These are phyloP conservation scores for Apostasia ramifera DNA, from an alignment of 106 monocot species.

Conservation along the genomic window DNA sequence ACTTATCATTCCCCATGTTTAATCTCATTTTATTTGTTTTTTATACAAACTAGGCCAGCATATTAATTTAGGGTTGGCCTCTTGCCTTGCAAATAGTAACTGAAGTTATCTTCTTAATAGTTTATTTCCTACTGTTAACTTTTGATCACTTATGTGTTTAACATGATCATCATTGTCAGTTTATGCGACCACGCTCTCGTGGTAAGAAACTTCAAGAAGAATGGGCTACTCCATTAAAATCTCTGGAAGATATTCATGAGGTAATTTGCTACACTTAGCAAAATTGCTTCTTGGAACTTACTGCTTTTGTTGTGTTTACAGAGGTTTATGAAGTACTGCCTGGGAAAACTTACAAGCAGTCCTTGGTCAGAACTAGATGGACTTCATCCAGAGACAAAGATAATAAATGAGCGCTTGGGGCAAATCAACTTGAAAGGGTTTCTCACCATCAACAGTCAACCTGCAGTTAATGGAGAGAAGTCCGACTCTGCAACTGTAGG, in stretches of 20 bases:
- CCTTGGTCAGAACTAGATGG: slow-evolving; percentile 93
- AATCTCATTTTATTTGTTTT: no score
- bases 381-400: slow-evolving; percentile 87
- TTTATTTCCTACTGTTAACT: no score
- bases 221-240: slow-evolving; percentile 74
- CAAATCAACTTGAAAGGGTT: slow-evolving; percentile 75
- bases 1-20: no score
- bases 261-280: slow-evolving; percentile 18
- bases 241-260: slow-evolving; percentile 64
- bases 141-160: background rate
- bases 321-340: slow-evolving; percentile 74
- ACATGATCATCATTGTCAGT: slow-evolving; percentile 29
- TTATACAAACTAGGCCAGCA: no score
- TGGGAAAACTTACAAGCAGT: slow-evolving; percentile 69
- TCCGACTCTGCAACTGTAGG: slow-evolving; percentile 70
- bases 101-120: no score
- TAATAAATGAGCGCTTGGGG: slow-evolving; percentile 71
- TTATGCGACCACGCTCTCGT: slow-evolving; percentile 70
- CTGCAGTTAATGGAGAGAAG: slow-evolving; percentile 80
- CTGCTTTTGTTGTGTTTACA: slow-evolving; percentile 13
- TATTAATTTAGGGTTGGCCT: no score
- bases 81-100: no score
- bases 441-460: slow-evolving; percentile 90
- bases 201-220: slow-evolving; percentile 90
- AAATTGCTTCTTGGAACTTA: background rate